These are phyloP conservation scores for Dactylis glomerata DNA, from an alignment of 176 grass and related monocot genomes.

Conservation along the genomic window DNA sequence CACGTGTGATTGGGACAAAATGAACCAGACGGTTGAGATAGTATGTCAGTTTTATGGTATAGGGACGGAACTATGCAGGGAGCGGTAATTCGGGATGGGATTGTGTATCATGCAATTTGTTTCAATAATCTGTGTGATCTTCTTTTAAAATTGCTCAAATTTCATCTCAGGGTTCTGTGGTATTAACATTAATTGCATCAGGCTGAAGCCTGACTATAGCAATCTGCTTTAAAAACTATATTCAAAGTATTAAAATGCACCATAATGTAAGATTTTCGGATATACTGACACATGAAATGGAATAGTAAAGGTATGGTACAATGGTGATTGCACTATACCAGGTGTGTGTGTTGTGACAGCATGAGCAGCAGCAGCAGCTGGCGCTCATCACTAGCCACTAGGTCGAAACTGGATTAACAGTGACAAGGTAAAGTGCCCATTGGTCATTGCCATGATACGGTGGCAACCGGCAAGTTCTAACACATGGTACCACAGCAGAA, in stretches of 20 bases:
- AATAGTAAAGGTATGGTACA: background rate
- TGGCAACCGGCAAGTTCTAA: background rate
- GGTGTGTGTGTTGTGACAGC: background rate
- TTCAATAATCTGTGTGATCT: background rate
- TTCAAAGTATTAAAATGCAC: background rate
- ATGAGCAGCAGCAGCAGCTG: background rate
- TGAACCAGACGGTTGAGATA: background rate
- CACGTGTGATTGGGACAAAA: background rate
- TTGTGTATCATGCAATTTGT: background rate
- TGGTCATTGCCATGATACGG: background rate
- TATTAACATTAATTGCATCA: background rate
- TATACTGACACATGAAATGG: background rate
- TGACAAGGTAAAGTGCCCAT: background rate
- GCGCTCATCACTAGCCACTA: background rate
- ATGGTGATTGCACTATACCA: background rate
- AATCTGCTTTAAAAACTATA: background rate
- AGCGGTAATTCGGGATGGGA: background rate
- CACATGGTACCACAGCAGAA: background rate
- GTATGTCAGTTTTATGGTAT: background rate
- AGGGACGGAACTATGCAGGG: background rate
- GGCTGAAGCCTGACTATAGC: background rate
- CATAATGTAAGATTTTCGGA: background rate
- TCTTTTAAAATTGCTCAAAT: no score
- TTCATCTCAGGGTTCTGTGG: background rate
- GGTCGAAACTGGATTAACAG: background rate